A percentile compares a stretch with the other conserved stretches of the same genome.
phyloP scores from a whole-genome alignment of 2,329 filamentous ascomycete species.

The Teratosphaeria zuluensis region DNA sequence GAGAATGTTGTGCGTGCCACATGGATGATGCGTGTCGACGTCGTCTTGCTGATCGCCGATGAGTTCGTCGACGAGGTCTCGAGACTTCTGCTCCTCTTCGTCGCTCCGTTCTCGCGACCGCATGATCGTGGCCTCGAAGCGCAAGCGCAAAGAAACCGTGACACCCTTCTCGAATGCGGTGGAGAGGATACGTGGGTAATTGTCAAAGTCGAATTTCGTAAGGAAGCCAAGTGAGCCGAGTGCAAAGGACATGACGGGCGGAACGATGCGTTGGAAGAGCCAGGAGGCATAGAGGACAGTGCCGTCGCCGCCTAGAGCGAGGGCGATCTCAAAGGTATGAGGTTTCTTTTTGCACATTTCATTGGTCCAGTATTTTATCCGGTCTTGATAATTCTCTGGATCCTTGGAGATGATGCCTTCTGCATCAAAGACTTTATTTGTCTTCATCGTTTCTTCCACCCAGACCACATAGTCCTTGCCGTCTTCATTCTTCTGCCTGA shows the following conservation, averaged over 20 bases:
- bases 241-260: conserved; percentile 83
- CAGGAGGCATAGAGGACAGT: conserved; percentile 93
- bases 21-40: conserved; percentile 73
- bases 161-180: conserved; percentile 73
- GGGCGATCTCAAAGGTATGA: conserved; percentile 85
- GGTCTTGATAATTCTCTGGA: conserved; percentile 38
- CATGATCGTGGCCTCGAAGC: conserved; percentile 94
- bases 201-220: conserved; percentile 88
- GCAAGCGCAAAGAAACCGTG: conserved; percentile 73
- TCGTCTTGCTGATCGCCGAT: conserved; percentile 79
- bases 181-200: conserved; percentile 59
- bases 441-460: conserved; percentile 65
- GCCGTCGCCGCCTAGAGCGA: conserved; percentile 77
- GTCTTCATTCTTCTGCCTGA: conserved; percentile 53
- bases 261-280: conserved; percentile 92
- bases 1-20: conserved; percentile 77
- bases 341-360: conserved; percentile 67
- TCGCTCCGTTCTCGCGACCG: conserved; percentile 44
- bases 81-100: conserved; percentile 21
- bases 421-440: conserved; percentile 64
- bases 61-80: conserved; percentile 80
- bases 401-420: conserved; percentile 57
- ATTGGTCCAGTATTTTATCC: conserved; percentile 76
- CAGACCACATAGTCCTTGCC: conserved; percentile 62
- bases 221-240: conserved; percentile 88